Evolutionary conservation across 2,329 filamentous ascomycete species (phyloP), one percentile per base, ranked within the genome.

Genomic region (Nemania abortiva): DNA sequence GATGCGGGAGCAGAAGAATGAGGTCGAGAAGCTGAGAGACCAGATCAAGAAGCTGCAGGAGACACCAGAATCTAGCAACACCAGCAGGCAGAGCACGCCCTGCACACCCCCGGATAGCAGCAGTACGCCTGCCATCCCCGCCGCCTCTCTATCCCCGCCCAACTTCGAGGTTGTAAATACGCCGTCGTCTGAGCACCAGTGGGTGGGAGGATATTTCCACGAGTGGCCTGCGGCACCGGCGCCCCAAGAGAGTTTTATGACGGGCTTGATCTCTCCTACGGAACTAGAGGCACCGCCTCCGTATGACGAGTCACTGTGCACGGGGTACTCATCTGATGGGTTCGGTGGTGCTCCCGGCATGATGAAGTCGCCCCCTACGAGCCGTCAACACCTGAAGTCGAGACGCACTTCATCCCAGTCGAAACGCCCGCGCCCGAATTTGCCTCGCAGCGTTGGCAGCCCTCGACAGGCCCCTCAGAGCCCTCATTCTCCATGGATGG

Each of bases 1-100:
- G 66, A 73, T 75, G 73, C 64, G 72, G 53, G 71, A 74, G 54
- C 68, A 74, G 56, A 75, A 73, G 66, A 75, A 73, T 39, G 73
- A 75, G 60, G 73, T 75, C 42, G 73, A 75, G 66, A 75, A 73
- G 60, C 39, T 75, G 53, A 72, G 72, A 64, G 71, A 73, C 18
- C 71, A 75, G 63, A 71, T 75, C 65, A 72, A 74, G 62, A 70
- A 71, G 50, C 63, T 75, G 18, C 73, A 75, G 42, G 73, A 74
- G 42, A 70, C 67, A 15, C 73, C 73, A 6, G 73, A 73, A 27
- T 72, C 68, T 24, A 69, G 67, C 63, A 68, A 68, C 39, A 66
- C 63, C n/a, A 74, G 70, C 60, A 70, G 73, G 42, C 72, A 73
- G 37, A 69, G 64, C 63, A 72, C 71, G 15, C 72, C 71, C 13